Evolutionary conservation across 331 rosid species (phyloP).

Genomic region (Quercus tomentella): DNA sequence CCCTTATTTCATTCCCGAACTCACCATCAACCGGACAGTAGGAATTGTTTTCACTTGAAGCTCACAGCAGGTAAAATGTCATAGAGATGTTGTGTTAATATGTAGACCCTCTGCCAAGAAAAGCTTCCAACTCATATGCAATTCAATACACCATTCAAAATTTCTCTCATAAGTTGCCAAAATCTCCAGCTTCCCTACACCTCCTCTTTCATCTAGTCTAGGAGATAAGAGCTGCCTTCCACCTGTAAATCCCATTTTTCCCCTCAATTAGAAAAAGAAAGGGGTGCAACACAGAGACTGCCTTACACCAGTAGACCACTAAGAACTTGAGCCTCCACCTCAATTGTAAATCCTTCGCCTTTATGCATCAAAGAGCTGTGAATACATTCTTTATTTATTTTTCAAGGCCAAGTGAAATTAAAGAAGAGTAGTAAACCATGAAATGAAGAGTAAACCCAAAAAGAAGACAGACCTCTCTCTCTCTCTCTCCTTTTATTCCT

Average conservation of each 20-base stretch:
- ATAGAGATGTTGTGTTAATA: background rate
- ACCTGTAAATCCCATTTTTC: background rate
- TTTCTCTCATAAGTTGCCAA: background rate
- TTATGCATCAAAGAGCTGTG: background rate
- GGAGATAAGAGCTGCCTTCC: background rate
- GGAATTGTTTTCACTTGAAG: background rate
- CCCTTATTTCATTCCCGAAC: background rate
- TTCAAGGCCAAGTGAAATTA: too few relatives aligned
- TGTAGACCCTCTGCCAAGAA: background rate
- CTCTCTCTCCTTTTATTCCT: too few relatives aligned
- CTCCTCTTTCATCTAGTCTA: too few relatives aligned
- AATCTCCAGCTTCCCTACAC: too few relatives aligned
- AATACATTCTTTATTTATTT: too few relatives aligned
- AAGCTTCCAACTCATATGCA: background rate
- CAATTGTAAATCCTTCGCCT: background rate
- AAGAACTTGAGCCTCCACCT: background rate
- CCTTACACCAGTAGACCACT: background rate
- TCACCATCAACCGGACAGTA: background rate
- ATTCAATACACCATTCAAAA: background rate
- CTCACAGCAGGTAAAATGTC: background rate
- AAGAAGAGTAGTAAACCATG: too few relatives aligned
- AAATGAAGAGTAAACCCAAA: too few relatives aligned
- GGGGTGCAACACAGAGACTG: background rate
- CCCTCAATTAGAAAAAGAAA: too few relatives aligned
- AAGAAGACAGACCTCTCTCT: too few relatives aligned